Base-by-base conservation (phyloP, 768 basidiomycete species). In the Psilocybe cyanescens region DNA sequence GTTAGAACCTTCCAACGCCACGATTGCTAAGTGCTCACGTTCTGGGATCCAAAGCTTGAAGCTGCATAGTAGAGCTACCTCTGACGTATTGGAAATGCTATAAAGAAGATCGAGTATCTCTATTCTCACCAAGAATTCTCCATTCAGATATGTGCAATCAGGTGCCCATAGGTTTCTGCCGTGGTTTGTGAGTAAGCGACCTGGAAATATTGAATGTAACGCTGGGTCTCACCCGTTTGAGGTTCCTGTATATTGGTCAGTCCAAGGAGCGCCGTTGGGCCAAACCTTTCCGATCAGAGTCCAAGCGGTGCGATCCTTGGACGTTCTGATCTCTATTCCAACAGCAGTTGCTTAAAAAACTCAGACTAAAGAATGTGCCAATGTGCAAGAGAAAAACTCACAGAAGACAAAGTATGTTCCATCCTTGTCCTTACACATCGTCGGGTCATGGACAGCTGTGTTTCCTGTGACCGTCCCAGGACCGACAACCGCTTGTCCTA, bases 11-110 rank as follows among this genome's bases (percentile, higher is more conserved):
- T 48, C 46, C 12, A 35, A 44, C 41, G 28, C 47, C 8, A 3
- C 33, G 24, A 55, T 45, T 57, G 72, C 73, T 74, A 33, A 12
- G 45, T 79, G 82, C 78, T n/a, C 39, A 59, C 53, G 16, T 84
- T 81, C 67, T 83, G 80, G 0, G 81, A 83, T 16, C 84, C 84
- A 65, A 85, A 85, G 52, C 76, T 79, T 1, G 83, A 84, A 1
- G 84, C 84, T 1, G 83, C 70, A 65, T 85, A 86, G 70, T 83
- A 85, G 4, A 85, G 71, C 84, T 84, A 50, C 31, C 16, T 19
- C 9, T 24, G 28, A 28, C 4, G 63, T 24, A 30, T 44, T 46
- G 60, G 19, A 16, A n/a, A n/a, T 19, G 28, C 4, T 29, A n/a
- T 28, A n/a, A n/a, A n/a, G 37, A 56, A 7, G 47, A 19, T 41